Evolutionary conservation across 768 basidiomycete species (phyloP).

Genomic region (Boletus tylopilopsis): DNA sequence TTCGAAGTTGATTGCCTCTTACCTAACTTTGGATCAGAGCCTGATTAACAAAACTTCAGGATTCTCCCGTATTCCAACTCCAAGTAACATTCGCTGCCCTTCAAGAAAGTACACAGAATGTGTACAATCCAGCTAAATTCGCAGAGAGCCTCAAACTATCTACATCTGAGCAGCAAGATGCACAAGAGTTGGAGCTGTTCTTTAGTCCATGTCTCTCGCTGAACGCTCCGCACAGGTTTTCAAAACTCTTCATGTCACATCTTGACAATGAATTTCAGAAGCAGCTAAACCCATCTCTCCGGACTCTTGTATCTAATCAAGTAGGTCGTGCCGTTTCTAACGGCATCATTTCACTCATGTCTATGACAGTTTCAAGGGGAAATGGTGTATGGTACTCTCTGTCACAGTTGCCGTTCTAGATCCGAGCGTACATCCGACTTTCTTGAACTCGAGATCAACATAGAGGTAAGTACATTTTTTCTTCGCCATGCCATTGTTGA

Average conservation of each 20-base stretch:
- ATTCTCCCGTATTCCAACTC: constrained; percentile 74
- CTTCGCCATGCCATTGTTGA: neutral
- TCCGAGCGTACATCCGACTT: constrained; percentile 75
- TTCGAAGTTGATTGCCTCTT: constrained; percentile 38
- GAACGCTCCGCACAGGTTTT: constrained; percentile 55
- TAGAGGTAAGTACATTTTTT: constrained; percentile 48
- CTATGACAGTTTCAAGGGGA: constrained; percentile 77
- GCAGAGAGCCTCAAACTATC: constrained; percentile 82
- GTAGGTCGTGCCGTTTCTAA: constrained; percentile 34
- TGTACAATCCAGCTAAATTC: constrained; percentile 81
- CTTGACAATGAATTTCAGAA: constrained; percentile 85
- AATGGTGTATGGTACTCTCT: constrained; percentile 76
- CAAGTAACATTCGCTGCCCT: constrained; percentile 84
- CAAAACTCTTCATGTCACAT: constrained; percentile 90
- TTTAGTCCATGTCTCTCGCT: constrained; percentile 3
- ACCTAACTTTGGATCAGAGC: neutral
- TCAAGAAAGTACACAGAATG: constrained; percentile 62
- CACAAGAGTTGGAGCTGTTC: constrained; percentile 71
- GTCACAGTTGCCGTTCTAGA: constrained; percentile 59
- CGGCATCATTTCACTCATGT: constrained; percentile 1
- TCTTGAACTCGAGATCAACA: constrained; percentile 83
- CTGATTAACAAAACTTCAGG: constrained; percentile 36
- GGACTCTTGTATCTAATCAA: constrained; percentile 70
- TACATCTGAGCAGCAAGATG: constrained; percentile 90
- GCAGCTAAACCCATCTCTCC: constrained; percentile 60